Base-by-base conservation (phyloP, 1,139 yeast genomes). In the Zygoascus meyerae region DNA sequence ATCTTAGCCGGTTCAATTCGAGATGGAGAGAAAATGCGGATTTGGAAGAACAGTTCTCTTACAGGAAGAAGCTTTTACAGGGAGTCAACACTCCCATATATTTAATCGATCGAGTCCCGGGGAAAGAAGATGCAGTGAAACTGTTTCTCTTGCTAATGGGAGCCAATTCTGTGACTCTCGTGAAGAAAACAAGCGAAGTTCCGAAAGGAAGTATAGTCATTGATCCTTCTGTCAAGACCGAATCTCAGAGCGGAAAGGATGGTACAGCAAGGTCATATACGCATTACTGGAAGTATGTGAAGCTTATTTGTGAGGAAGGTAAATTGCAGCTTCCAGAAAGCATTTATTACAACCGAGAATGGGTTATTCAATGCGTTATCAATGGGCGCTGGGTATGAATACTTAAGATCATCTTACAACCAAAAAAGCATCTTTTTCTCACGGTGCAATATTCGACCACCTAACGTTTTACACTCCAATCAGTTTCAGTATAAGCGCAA, bases 301-400 rank as follows among this genome's bases (percentile, higher is more conserved):
- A 34, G 28, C 18, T 26, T 21, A 15, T 33, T 21, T 34, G 31
- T 40, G 38, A 28, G 34, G 30, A 15, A 32, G 44, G 41, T 28
- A 46, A 45, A 40, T 55, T 48, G 15, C 33, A 47, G 5, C 48
- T 49, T 6, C 51, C 51, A n/a, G 29, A 41, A 4, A 54, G 54
- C 12, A 41, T 53, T 33, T 45, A 42, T 14, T 56, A 56, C 45
- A 55, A 52, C 37, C 55, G 60, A 6, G 63, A 63, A 35, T 65
- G 69, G 68, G 51, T 65, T 30, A 53, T 62, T 12, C 67, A 63
- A 39, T 56, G 64, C 43, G 51, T 65, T 33, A 62, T 65, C 16
- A 63, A 61, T 48, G 63, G 63, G 17, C 53, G 61, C 6, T 29
- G 62, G 2, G 56, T 64, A 2, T 59, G 48, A 48, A 16, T n/a